phyloP scores from a whole-genome alignment of 2,329 filamentous ascomycete species.

The Taxawa tesnikishii region DNA sequence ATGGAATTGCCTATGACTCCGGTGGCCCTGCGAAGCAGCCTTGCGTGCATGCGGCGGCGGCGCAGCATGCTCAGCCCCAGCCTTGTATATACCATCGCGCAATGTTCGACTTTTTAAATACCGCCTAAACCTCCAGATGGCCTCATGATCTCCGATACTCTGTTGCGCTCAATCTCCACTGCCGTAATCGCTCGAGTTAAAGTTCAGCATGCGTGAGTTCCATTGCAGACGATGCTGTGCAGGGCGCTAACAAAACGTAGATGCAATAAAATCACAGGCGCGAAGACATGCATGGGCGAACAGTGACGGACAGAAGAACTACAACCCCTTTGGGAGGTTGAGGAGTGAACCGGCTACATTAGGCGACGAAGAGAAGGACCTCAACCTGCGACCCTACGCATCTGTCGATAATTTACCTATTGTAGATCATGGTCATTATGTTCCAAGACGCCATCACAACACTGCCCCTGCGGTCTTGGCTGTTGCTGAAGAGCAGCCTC shows the following conservation, averaged over 20 bases:
- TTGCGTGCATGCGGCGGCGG: no score
- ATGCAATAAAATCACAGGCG: constrained; percentile 9
- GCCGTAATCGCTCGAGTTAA: no score
- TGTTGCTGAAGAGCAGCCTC: not conserved
- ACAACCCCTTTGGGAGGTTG: constrained; percentile 10
- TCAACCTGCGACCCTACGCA: constrained; percentile 5
- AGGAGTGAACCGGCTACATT: constrained; percentile 3
- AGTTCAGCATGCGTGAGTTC: no score
- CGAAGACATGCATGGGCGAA: constrained; percentile 9
- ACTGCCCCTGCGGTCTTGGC: constrained; percentile 5
- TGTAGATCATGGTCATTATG: constrained; percentile 5
- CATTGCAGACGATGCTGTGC: not conserved
- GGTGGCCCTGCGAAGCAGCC: no score
- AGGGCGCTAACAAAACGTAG: constrained; percentile 6
- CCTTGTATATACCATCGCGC: no score
- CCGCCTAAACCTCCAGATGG: no score
- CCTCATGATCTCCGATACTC: no score
- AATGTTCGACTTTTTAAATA: no score
- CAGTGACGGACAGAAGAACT: constrained; percentile 7
- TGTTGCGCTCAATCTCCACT: no score
- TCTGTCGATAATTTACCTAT: constrained; percentile 7
- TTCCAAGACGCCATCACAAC: constrained; percentile 6
- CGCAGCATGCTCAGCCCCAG: no score
- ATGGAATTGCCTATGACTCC: no score
- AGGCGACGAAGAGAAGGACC: constrained; percentile 5